These are phyloP conservation scores for Pichia sp. DNA, from an alignment of 1,139 yeast genomes.

Conservation along the genomic window DNA sequence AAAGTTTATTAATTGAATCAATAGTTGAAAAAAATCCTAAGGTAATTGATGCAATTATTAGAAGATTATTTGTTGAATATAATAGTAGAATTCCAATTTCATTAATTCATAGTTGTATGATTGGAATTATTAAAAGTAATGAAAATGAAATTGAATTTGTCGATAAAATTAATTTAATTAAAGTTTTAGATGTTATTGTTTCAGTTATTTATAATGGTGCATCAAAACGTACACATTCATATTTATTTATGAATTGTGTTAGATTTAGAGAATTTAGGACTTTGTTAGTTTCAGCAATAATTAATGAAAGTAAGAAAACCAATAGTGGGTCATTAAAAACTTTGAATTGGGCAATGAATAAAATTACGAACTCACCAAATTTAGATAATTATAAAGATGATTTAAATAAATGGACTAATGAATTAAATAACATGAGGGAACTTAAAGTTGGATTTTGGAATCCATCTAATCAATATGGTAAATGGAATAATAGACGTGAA, in stretches of 20 bases:
- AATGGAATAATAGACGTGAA: slow-evolving; percentile 6
- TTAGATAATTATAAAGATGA: slow-evolving; percentile 12
- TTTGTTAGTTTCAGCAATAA: slow-evolving; percentile 19
- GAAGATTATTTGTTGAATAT: slow-evolving; percentile 19
- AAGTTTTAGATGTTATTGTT: slow-evolving; percentile 22
- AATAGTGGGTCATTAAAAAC: slow-evolving; percentile 19
- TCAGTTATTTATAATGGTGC: slow-evolving; percentile 13
- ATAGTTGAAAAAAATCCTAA: slow-evolving; percentile 15
- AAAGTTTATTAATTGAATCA: slow-evolving; percentile 17
- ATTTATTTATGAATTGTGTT: slow-evolving; percentile 15
- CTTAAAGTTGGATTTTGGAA: slow-evolving; percentile 26
- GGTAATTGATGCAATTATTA: slow-evolving; percentile 13
- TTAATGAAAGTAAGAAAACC: slow-evolving; percentile 17
- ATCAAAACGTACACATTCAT: slow-evolving; percentile 11
- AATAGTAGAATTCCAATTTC: slow-evolving; percentile 20
- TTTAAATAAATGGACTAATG: slow-evolving; percentile 20
- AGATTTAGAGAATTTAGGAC: slow-evolving; percentile 14
- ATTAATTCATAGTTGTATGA: slow-evolving; percentile 21
- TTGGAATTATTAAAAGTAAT: slow-evolving; percentile 19
- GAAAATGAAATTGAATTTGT: slow-evolving; percentile 6
- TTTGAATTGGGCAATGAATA: slow-evolving; percentile 26
- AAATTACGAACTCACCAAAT: slow-evolving; percentile 18
- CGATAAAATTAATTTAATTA: slow-evolving; percentile 19
- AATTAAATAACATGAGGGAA: slow-evolving; percentile 22
- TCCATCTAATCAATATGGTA: slow-evolving; percentile 6